Evolutionary conservation across 1,139 yeast genomes (phyloP).

Genomic region (Yamadazyma dendronema): DNA sequence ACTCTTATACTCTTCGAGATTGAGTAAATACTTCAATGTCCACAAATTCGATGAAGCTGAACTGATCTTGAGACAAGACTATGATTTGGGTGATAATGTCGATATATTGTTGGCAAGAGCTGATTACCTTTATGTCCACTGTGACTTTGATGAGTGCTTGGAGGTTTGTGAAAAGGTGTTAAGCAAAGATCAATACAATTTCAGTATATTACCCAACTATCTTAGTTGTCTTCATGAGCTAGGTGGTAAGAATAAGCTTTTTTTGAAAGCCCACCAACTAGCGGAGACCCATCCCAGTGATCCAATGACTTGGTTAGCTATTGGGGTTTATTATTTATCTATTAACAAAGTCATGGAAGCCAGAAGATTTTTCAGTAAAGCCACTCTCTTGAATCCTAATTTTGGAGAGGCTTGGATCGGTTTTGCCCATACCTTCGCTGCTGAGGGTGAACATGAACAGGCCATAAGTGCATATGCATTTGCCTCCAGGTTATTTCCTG

Average conservation of each 20-base stretch:
- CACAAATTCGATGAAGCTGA: conserved; percentile 66
- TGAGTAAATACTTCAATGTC: conserved; percentile 71
- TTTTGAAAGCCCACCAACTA: conserved; percentile 77
- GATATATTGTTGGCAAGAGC: conserved; percentile 73
- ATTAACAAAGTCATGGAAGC: conserved; percentile 79
- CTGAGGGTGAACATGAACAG: conserved; percentile 98
- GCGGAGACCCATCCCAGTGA: conserved; percentile 84
- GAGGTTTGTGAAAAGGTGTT: conserved; percentile 68
- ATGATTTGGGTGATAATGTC: conserved; percentile 62
- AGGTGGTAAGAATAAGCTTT: conserved; percentile 79
- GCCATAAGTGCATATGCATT: conserved; percentile 97
- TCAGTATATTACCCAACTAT: conserved; percentile 74
- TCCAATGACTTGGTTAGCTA: conserved; percentile 89
- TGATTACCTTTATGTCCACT: conserved; percentile 70
- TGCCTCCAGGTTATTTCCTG: conserved; percentile 91
- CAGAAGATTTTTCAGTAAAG: conserved; percentile 81
- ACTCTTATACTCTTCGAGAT: conserved; percentile 69
- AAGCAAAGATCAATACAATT: conserved; percentile 65
- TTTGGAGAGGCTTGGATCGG: conserved; percentile 98
- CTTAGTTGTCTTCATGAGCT: conserved; percentile 83
- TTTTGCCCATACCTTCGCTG: conserved; percentile 96
- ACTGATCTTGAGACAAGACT: conserved; percentile 64
- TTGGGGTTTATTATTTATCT: conserved; percentile 84
- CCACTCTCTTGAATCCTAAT: conserved; percentile 84
- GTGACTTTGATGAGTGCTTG: conserved; percentile 77